These are phyloP conservation scores for Nasturtium officinale DNA, from an alignment of 345 rosid species.

Conservation along the genomic window DNA sequence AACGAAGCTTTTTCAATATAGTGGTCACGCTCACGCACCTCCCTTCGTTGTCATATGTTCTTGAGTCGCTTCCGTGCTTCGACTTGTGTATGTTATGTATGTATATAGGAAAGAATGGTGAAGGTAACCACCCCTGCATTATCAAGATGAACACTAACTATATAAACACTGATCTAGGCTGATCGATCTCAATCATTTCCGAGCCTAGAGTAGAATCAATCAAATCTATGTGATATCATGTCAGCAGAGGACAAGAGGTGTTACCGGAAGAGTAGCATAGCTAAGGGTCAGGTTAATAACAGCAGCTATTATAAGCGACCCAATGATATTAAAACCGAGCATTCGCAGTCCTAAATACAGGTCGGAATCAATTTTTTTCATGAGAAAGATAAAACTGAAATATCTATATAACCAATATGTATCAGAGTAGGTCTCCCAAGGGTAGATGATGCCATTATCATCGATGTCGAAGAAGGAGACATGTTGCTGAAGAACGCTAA, in stretches of 20 bases:
- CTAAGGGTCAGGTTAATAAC: conserved; percentile 59
- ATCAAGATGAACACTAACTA: background rate
- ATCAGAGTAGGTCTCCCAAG: conserved; percentile 88
- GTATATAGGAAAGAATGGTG: conserved; percentile 78
- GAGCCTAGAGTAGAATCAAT: background rate
- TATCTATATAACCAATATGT: background rate
- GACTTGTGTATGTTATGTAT: conserved; percentile 77
- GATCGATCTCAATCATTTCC: background rate
- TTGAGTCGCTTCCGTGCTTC: conserved; percentile 80
- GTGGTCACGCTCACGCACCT: conserved; percentile 43
- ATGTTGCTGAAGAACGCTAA: conserved; percentile 91
- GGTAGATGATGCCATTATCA: conserved; percentile 80
- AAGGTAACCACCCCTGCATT: conserved; percentile 79
- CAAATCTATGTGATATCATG: background rate
- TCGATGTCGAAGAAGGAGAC: conserved; percentile 82
- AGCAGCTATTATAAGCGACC: conserved; percentile 55
- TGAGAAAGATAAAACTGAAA: background rate
- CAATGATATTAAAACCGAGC: conserved; percentile 69
- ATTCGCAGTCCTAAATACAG: conserved; percentile 56
- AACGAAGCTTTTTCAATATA: background rate
- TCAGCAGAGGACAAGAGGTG: background rate
- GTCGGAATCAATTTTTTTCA: background rate
- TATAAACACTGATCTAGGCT: background rate
- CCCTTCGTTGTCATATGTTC: conserved; percentile 78
- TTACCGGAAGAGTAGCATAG: conserved; percentile 73